These are phyloP conservation scores for Amoebophrya sp. DNA, from an alignment of 169 alveolate genomes.

Conservation along the genomic window DNA sequence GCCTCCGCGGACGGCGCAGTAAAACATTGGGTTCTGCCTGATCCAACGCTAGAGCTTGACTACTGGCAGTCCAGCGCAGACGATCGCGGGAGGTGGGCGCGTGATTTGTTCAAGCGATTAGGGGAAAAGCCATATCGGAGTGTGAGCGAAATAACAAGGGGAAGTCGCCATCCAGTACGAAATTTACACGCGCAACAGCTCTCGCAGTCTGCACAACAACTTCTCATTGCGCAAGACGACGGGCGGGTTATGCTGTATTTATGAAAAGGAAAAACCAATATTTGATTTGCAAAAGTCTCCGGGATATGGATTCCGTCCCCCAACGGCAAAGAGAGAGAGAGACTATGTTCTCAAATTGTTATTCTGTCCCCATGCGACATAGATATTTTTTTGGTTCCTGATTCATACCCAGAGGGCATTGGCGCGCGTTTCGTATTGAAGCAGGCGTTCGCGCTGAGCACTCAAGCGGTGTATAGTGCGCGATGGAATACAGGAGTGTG, in stretches of 20 bases:
- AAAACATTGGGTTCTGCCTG: background rate
- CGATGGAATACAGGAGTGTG: background rate
- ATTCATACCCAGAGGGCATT: background rate
- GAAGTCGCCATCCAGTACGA: background rate
- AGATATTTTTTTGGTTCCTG: background rate
- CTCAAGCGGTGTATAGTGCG: background rate
- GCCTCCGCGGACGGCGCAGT: background rate
- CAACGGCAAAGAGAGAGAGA: too few species aligned
- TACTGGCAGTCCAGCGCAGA: background rate
- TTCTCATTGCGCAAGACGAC: background rate
- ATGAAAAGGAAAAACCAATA: too few species aligned
- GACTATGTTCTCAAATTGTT: too few species aligned
- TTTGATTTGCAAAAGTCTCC: too few species aligned
- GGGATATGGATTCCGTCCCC: too few species aligned
- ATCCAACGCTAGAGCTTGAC: background rate
- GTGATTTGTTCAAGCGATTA: background rate
- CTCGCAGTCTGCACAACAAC: background rate
- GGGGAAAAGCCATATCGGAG: background rate
- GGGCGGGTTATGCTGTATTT: background rate
- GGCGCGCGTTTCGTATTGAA: background rate
- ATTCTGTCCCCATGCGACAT: too few species aligned
- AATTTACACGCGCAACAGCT: background rate
- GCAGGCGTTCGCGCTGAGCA: background rate
- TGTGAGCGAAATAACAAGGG: background rate
- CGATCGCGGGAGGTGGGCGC: background rate